phyloP scores from a whole-genome alignment of 495 filamentous ascomycete genomes.

The Xylaria longipes region DNA sequence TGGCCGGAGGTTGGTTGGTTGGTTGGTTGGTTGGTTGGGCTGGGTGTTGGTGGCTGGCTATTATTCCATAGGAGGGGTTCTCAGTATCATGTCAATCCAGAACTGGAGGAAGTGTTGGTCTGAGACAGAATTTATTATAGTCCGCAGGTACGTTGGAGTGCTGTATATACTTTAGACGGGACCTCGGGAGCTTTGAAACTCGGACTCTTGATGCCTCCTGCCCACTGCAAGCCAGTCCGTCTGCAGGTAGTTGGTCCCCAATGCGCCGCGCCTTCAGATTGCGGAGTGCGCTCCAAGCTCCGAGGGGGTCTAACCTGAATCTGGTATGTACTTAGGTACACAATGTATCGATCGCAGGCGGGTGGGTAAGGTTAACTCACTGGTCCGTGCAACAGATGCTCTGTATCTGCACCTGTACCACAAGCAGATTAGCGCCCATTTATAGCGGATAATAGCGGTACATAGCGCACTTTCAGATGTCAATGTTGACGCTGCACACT shows the following conservation, averaged over 20 bases:
- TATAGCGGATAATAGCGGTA: conserved; percentile 17
- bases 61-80: conserved; percentile 6
- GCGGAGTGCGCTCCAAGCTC: not conserved
- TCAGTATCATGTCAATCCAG: not conserved
- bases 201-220: not conserved
- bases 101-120: not conserved
- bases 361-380: conserved; percentile 1
- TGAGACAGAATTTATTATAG: too few relatives aligned
- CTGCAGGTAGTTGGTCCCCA: not conserved
- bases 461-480: conserved; percentile 41
- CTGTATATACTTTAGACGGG: not conserved
- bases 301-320: not conserved
- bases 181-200: not conserved
- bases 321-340: not conserved
- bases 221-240: not conserved
- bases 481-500: conserved; percentile 27
- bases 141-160: not conserved
- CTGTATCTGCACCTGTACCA: not conserved
- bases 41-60: not conserved
- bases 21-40: not conserved
- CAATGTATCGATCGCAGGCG: not conserved
- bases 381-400: conserved; percentile 4
- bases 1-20: not conserved
- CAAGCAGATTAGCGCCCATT: not conserved
- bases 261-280: not conserved